Conservation (phyloP, 345 rosid genomes). For the Eucalyptus tenuipes region DNA sequence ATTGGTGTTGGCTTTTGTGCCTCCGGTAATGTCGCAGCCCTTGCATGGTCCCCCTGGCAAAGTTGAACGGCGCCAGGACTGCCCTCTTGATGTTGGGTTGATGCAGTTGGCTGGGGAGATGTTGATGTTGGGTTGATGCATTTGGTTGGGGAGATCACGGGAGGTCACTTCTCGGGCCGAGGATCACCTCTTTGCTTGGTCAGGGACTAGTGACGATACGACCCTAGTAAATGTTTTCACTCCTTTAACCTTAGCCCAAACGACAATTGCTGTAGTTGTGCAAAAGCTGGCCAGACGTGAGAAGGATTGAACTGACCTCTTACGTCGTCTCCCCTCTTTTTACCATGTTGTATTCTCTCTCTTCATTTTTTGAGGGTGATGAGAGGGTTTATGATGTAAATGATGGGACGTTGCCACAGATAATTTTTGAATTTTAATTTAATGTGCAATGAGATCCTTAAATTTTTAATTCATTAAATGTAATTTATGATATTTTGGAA, state of each 20-base stretch:
- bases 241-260: neutral
- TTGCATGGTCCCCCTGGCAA: neutral
- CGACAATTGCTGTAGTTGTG: neutral
- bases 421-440: no score
- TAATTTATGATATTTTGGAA: neutral
- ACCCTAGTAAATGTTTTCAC: neutral
- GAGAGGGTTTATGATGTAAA: neutral
- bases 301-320: neutral
- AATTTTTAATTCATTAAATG: no score
- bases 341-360: neutral
- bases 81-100: neutral
- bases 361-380: neutral
- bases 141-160: neutral
- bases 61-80: neutral
- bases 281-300: neutral
- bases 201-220: neutral
- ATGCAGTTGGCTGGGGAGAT: neutral
- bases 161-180: neutral
- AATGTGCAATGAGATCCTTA: rapidly evolving
- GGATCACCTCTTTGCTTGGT: neutral
- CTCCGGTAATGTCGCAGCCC: neutral
- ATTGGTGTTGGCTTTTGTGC: neutral
- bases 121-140: neutral
- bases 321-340: neutral
- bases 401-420: neutral